Conservation (phyloP, 176 grass and related monocot species). For the Lolium perenne region DNA sequence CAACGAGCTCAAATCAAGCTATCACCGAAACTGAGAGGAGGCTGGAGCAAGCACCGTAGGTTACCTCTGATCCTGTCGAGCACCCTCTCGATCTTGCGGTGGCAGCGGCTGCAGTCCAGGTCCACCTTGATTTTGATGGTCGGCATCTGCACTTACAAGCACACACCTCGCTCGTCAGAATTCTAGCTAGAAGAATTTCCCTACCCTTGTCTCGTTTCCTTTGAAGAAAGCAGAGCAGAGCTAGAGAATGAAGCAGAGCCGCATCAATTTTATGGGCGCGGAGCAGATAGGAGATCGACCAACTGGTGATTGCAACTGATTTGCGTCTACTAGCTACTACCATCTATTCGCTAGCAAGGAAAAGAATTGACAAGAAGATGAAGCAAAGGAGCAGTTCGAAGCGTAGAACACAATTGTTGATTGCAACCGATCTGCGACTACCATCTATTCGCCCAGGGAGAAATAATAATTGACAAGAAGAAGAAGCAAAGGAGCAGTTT, state of each 20-base stretch:
- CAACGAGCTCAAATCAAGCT: background rate
- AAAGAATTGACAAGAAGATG: background rate
- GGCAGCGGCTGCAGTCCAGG: conserved; percentile 66
- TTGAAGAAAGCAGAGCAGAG: background rate
- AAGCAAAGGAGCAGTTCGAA: conserved; percentile 30
- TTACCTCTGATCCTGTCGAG: conserved; percentile 78
- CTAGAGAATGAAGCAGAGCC: background rate
- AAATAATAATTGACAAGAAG: too few species aligned
- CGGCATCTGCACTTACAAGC: conserved; percentile 47
- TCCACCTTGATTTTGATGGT: conserved; percentile 81
- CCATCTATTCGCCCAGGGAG: too few species aligned
- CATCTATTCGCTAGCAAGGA: background rate
- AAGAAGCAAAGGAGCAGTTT: conserved; percentile 20
- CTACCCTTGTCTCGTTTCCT: background rate
- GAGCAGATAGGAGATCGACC: background rate
- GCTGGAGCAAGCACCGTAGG: background rate
- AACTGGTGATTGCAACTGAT: conserved; percentile 16
- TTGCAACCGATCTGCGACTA: too few species aligned
- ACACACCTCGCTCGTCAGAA: conserved; percentile 28
- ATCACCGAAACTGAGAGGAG: background rate
- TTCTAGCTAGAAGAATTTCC: background rate
- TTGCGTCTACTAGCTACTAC: background rate
- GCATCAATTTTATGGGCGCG: background rate
- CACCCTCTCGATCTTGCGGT: conserved; percentile 66
- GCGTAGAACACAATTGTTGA: conserved; percentile 37